Evolutionary conservation across 2,329 filamentous ascomycete species (phyloP), one percentile per base, ranked within the genome.

Genomic region (Fusarium irregulare): DNA sequence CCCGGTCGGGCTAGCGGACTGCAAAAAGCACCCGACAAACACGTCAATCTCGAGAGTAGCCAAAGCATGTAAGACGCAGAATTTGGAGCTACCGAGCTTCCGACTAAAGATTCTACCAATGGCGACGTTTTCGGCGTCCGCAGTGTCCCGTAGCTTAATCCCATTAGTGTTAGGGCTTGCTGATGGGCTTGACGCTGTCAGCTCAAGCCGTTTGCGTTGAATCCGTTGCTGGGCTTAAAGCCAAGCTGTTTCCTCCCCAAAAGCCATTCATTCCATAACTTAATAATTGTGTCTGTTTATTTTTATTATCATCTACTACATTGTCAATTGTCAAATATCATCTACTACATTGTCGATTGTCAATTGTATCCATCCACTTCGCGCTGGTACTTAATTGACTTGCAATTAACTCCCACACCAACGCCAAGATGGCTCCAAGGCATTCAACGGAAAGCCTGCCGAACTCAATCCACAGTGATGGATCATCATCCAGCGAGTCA

Each of bases 351-450:
- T 14, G 8, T 5, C 7, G 6, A 13, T 47, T 30, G 11, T 7
- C 28, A n/a, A 28, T 20, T 27, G 18, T 12, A 21, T 21, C 20
- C 20, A 25, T 30, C 23, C 8, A 18, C 14, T 23, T 9, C 23
- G 13, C n/a, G 0, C 53, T 34, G 20, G 21, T 8, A 23, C 21
- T 8, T 4, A 34, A 18, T 6, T 20, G n/a, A 37, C 4, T n/a
- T 30, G 5, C 32, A 57, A 30, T 41, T 28, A 25, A 25, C n/a
- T 48, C 11, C 6, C 14, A 25, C 4, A 50, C 9, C 10, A 41
- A 16, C 30, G 14, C 28, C 60, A 64, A 4, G 1, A 65, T 65
- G 62, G 28, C 60, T 23, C 34, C 41, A 14, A 53, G 32, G 50
- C 20, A 32, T 1, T 59, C 62, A 13, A 46, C 18, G 7, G 60